These are phyloP conservation scores for Keithomyces neogunnii DNA, from an alignment of 2,329 filamentous ascomycete genomes.

Conservation along the genomic window DNA sequence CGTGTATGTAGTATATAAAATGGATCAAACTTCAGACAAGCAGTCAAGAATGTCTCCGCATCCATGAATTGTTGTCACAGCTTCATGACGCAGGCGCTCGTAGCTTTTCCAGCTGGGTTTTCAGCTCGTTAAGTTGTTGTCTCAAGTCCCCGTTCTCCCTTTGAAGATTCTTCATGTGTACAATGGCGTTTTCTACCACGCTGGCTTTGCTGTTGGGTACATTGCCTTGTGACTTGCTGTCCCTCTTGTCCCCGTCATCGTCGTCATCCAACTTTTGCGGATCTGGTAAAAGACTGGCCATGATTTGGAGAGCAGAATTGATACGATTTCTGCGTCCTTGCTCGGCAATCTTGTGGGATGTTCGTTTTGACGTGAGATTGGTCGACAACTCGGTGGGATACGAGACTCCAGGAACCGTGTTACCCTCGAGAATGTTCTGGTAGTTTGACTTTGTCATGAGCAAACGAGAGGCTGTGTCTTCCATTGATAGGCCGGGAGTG, in stretches of 20 bases:
- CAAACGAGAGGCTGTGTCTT: slow-evolving; percentile 60
- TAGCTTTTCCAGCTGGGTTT: slow-evolving; percentile 20
- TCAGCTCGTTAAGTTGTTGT: slow-evolving; percentile 40
- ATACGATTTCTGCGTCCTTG: slow-evolving; percentile 93
- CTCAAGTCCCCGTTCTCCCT: slow-evolving; percentile 63
- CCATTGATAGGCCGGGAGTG: slow-evolving; percentile 39
- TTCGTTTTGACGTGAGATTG: slow-evolving; percentile 91
- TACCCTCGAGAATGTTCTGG: slow-evolving; percentile 93
- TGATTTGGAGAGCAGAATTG: slow-evolving; percentile 86
- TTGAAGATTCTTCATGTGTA: slow-evolving; percentile 84
- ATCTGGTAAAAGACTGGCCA: slow-evolving; percentile 75
- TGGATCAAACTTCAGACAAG: not conserved
- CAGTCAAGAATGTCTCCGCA: not conserved
- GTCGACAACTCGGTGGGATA: slow-evolving; percentile 89
- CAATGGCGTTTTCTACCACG: slow-evolving; percentile 94
- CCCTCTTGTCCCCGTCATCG: slow-evolving; percentile 40
- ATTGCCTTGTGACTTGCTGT: slow-evolving; percentile 32
- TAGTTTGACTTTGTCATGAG: slow-evolving; percentile 96
- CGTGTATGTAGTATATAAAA: not conserved
- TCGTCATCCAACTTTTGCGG: slow-evolving; percentile 30
- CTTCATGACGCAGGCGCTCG: not conserved
- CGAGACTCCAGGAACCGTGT: slow-evolving; percentile 77
- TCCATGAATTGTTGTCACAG: not conserved
- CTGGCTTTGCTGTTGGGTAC: slow-evolving; percentile 84
- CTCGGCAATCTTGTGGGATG: slow-evolving; percentile 95